phyloP scores from a whole-genome alignment of 2,329 filamentous ascomycete genomes.

The Stachybotrys chartarum region DNA sequence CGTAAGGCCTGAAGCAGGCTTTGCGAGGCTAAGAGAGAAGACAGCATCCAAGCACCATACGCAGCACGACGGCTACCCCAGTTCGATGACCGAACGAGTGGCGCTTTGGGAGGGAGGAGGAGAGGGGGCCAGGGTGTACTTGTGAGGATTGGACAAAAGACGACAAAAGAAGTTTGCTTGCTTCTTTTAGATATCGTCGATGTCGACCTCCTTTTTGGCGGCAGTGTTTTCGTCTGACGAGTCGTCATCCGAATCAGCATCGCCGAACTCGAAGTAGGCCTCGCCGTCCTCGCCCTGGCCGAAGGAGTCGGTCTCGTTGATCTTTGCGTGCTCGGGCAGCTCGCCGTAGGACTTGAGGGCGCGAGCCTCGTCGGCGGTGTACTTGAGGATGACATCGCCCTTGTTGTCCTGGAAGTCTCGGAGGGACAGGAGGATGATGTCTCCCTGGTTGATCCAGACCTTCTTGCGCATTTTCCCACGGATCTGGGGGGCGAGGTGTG shows the following conservation, averaged over 20 bases:
- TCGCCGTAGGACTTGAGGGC: conserved; percentile 96
- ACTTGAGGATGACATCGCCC: conserved; percentile 95
- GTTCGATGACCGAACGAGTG: not conserved
- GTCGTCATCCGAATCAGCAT: conserved; percentile 63
- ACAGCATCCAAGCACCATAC: conserved; percentile 40
- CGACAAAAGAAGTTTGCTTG: not conserved
- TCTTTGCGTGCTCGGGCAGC: conserved; percentile 95
- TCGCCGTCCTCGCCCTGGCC: conserved; percentile 89
- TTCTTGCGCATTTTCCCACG: conserved; percentile 98
- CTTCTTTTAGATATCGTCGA: conserved; percentile 78
- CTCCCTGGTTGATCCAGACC: conserved; percentile 99
- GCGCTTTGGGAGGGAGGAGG: conserved; percentile 8
- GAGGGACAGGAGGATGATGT: conserved; percentile 83
- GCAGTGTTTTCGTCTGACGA: conserved; percentile 44
- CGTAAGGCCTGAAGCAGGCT: conserved; percentile 5
- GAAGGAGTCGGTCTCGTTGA: conserved; percentile 98
- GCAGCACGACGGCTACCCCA: not conserved
- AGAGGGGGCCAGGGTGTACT: conserved; percentile 7
- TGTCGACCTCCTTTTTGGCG: conserved; percentile 75
- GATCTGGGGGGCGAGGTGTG: conserved; percentile 17
- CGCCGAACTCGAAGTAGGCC: conserved; percentile 97
- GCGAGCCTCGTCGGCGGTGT: conserved; percentile 91
- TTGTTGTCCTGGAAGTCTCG: conserved; percentile 94
- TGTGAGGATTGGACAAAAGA: not conserved
- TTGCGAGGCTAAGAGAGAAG: conserved; percentile 54